Base-by-base conservation (phyloP, 1,284 basidiomycete genomes). In the Leccinum subspadiceum region DNA sequence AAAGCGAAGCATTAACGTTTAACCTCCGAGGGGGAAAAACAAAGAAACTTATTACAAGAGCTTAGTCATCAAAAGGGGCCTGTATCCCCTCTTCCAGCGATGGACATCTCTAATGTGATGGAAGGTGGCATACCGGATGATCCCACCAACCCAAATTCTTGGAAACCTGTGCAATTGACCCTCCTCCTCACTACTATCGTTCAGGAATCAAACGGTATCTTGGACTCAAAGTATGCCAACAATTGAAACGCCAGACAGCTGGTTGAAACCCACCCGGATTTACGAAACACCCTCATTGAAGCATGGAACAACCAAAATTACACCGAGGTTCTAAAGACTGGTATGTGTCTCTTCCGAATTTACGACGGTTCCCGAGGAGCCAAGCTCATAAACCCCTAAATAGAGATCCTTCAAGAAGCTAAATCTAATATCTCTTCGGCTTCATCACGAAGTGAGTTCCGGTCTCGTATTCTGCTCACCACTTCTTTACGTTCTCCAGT, bases 1-100 rank as follows among this genome's bases (percentile, higher is more conserved):
- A 31, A 9, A 31, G 29, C 29, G 29, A 31, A 29, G 58, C 69
- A 73, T 72, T 44, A 54, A 49, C 55, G n/a, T n/a, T n/a, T n/a
- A 54, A 49, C 55, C n/a, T 53, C 6, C 22, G 24, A 26, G 37
- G 10, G 17, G 39, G 44, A 35, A 13, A 29, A 55, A n/a, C 22
- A 41, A 52, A 56, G 20, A 39, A 33, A 12, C n/a, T 4, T 33
- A 12, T 4, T 33, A 12, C 33, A 33, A 33, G 33, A 33, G 33
- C 33, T 33, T 33, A 33, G 33, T 33, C 10, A 33, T 33, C 33
- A 33, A 33, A 31, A 33, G 33, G 1, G 31, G 10, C 9, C 10
- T 31, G 33, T 12, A 33, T 33, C 33, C 29, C 29, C 29, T 31
- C 29, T 31, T 31, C 29, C 29, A 31, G 29, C 3, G 29, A 31